A percentile compares a stretch with the other conserved stretches of the same genome.
Evolutionary conservation across 202 grass and related monocot species (phyloP).

Genomic region (Setaria viridis): DNA sequence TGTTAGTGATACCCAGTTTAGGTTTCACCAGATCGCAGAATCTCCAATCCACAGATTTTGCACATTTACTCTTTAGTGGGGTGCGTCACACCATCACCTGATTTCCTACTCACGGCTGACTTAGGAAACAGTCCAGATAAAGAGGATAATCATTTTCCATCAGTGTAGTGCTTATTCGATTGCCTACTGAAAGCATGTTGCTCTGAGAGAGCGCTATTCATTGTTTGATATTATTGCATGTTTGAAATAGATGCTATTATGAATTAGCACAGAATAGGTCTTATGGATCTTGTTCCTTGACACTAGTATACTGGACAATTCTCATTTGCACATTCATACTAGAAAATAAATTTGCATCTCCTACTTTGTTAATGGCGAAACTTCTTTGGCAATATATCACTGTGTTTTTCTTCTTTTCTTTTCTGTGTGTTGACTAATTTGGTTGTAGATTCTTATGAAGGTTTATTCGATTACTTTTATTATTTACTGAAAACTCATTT

Average conservation of each 20-base stretch:
- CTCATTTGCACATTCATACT: not conserved
- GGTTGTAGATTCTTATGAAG: not conserved
- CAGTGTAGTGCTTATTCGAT: not conserved
- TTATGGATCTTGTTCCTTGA: not conserved
- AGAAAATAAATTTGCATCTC: not conserved
- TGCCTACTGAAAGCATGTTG: not conserved
- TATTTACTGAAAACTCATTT: not conserved
- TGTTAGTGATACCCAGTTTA: not conserved
- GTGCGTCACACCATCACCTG: not conserved
- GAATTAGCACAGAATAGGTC: not conserved
- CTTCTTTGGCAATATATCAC: not conserved
- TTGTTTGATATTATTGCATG: not conserved
- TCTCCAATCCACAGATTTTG: not conserved
- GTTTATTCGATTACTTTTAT: not conserved
- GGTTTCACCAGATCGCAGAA: not conserved
- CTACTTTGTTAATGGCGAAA: not conserved
- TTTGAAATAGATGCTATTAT: not conserved
- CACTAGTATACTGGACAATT: not conserved
- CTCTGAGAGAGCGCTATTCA: not conserved
- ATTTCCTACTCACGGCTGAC: not conserved
- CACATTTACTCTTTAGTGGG: not conserved
- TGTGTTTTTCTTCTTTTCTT: not conserved
- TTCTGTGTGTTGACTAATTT: not conserved
- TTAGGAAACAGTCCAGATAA: not conserved
- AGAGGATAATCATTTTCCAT: not conserved